A percentile compares a stretch with the other conserved stretches of the same genome.
phyloP scores from a whole-genome alignment of 2,329 filamentous ascomycete species.

The Neonectria faginata region DNA sequence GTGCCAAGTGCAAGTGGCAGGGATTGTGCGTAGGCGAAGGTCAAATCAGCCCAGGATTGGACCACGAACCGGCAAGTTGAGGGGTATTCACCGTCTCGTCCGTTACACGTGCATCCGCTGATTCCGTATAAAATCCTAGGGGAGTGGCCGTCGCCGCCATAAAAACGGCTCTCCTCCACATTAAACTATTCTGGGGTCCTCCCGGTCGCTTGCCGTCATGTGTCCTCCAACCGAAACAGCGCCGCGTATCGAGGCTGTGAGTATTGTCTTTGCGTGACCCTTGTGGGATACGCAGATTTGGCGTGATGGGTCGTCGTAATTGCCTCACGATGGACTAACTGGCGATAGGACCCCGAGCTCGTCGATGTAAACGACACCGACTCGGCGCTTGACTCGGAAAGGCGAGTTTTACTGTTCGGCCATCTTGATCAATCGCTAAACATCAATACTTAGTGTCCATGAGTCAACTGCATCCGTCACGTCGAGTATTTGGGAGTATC shows the following conservation, averaged over 20 bases:
- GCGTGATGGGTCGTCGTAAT: neutral
- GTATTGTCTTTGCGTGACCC: neutral
- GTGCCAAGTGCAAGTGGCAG: slow-evolving; percentile 5
- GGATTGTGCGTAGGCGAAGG: slow-evolving; percentile 21
- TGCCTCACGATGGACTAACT: neutral
- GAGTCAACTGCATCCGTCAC: slow-evolving; percentile 16
- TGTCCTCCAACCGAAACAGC: slow-evolving; percentile 5
- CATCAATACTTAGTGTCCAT: neutral
- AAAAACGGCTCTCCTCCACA: neutral
- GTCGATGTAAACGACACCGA: slow-evolving; percentile 16
- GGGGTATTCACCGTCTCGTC: slow-evolving; percentile 4
- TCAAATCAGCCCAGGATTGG: slow-evolving; percentile 10
- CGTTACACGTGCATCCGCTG: neutral
- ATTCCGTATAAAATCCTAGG: neutral
- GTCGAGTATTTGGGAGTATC: slow-evolving; percentile 3
- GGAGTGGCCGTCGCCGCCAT: neutral
- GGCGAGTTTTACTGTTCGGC: slow-evolving; percentile 1
- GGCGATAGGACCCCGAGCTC: slow-evolving; percentile 1
- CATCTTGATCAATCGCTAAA: neutral
- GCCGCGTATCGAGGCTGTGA: slow-evolving; percentile 15
- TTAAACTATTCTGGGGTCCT: neutral
- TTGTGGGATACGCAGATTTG: neutral
- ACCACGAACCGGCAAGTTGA: neutral
- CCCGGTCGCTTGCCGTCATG: neutral
- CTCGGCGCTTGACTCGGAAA: slow-evolving; percentile 13